These are phyloP conservation scores for Dothistroma septosporum DNA, from an alignment of 2,329 filamentous ascomycete species.

Conservation along the genomic window DNA sequence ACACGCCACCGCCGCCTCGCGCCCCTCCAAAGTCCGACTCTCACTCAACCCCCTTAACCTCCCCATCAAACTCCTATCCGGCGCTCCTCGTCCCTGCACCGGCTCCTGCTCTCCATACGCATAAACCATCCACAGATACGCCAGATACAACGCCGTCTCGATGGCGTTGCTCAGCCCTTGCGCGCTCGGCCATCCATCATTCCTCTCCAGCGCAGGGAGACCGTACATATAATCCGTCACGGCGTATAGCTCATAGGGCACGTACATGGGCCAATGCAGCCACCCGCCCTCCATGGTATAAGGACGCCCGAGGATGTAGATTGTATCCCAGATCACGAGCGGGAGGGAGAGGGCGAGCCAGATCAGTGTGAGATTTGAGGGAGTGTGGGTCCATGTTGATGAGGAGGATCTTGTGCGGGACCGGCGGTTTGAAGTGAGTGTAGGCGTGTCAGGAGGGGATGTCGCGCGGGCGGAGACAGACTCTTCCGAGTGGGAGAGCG, in stretches of 20 bases:
- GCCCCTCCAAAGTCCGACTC: constrained; percentile 50
- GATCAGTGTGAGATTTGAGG: constrained; percentile 56
- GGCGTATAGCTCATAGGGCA: constrained; percentile 76
- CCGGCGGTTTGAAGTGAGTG: constrained; percentile 38
- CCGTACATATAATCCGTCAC: constrained; percentile 78
- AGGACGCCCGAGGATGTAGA: constrained; percentile 75
- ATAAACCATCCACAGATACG: constrained; percentile 56
- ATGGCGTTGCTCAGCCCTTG: constrained; percentile 66
- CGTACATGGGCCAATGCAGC: constrained; percentile 68
- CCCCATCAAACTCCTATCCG: constrained; percentile 40
- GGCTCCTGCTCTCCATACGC: constrained; percentile 38
- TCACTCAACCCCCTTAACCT: constrained; percentile 47
- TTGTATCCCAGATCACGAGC: constrained; percentile 75
- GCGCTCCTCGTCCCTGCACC: constrained; percentile 36
- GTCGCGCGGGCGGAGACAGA: not conserved
- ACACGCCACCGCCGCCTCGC: constrained; percentile 52
- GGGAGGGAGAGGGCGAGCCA: constrained; percentile 75
- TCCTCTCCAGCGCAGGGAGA: constrained; percentile 62
- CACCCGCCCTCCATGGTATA: constrained; percentile 74
- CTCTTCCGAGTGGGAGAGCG: constrained; percentile 7
- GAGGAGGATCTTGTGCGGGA: constrained; percentile 6
- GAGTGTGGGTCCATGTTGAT: constrained; percentile 54
- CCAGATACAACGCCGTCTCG: constrained; percentile 62
- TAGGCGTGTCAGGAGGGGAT: not conserved
- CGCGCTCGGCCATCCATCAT: constrained; percentile 72